A percentile compares a stretch with the other conserved stretches of the same genome.
Conservation (phyloP, 805 yeast species). For the Wickerhamiella slavikovae region DNA sequence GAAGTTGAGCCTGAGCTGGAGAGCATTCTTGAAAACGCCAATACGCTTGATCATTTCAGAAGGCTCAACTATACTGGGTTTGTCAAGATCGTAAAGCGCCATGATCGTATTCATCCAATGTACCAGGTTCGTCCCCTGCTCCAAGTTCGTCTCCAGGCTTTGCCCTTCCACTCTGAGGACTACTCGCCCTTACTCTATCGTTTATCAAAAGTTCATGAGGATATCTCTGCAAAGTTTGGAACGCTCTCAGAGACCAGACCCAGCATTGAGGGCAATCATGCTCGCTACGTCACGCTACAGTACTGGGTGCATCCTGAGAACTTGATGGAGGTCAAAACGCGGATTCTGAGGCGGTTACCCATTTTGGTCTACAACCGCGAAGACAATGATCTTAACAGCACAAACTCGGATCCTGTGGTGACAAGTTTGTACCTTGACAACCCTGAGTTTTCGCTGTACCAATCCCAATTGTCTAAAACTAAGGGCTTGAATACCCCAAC, state of each 20-base stretch:
- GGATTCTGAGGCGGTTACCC: constrained; percentile 80
- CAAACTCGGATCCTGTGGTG: constrained; percentile 50
- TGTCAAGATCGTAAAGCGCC: constrained; percentile 84
- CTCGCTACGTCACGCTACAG: constrained; percentile 38
- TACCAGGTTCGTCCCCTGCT: constrained; percentile 81
- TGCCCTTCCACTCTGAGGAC: constrained; percentile 90
- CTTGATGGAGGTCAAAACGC: constrained; percentile 93
- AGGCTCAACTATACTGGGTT: constrained; percentile 90
- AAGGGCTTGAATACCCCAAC: constrained; percentile 30
- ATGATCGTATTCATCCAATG: constrained; percentile 71
- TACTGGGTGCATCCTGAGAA: constrained; percentile 97
- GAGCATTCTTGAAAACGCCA: constrained; percentile 49
- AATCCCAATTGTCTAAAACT: constrained; percentile 55
- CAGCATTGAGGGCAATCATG: too few species aligned
- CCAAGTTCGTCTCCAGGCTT: constrained; percentile 64
- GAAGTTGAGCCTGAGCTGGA: constrained; percentile 53
- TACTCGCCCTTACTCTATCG: constrained; percentile 78
- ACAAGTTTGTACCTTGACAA: constrained; percentile 81
- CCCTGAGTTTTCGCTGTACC: constrained; percentile 62
- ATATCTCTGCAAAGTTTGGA: constrained; percentile 53
- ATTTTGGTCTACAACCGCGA: constrained; percentile 54
- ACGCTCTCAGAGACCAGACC: constrained; percentile 16
- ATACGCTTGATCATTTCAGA: constrained; percentile 74
- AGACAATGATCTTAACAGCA: constrained; percentile 27
- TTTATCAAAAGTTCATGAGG: constrained; percentile 54